Evolutionary conservation across 768 basidiomycete species (phyloP).

Genomic region (Botryobasidium botryosum): DNA sequence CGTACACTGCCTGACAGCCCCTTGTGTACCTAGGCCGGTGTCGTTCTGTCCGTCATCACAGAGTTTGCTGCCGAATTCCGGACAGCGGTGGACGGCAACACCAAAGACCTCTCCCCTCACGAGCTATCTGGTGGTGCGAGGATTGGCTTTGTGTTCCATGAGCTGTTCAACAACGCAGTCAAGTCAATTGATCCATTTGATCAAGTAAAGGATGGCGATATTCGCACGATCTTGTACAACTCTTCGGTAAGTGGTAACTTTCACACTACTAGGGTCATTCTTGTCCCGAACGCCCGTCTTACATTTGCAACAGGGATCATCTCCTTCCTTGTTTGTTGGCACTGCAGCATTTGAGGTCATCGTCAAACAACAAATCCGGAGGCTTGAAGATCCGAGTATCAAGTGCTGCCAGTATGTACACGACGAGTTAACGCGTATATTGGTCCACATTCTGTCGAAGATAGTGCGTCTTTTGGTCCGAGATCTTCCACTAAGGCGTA

Average conservation of each 20-base stretch:
- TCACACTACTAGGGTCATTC: background rate
- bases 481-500: background rate
- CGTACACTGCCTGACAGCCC: too few relatives aligned
- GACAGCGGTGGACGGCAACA: conserved; percentile 91
- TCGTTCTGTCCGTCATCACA: conserved; percentile 90
- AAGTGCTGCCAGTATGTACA: conserved; percentile 95
- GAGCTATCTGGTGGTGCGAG: conserved; percentile 95
- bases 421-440: conserved; percentile 92
- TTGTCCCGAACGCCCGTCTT: background rate
- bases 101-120: conserved; percentile 84
- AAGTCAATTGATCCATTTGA: conserved; percentile 96
- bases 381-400: conserved; percentile 82
- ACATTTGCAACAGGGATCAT: conserved; percentile 59
- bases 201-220: conserved; percentile 97
- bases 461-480: conserved; percentile 33
- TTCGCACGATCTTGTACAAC: conserved; percentile 89
- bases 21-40: conserved; percentile 35
- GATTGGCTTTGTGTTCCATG: conserved; percentile 98
- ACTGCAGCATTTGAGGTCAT: conserved; percentile 97
- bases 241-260: conserved; percentile 53
- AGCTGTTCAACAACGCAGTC: conserved; percentile 92
- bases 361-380: conserved; percentile 96
- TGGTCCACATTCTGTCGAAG: conserved; percentile 73
- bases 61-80: conserved; percentile 97
- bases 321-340: conserved; percentile 90